Percentiles rank a stretch among this genome's conserved stretches.
phyloP scores from a whole-genome alignment of 495 filamentous ascomycete genomes.

The Podospora anserina region DNA sequence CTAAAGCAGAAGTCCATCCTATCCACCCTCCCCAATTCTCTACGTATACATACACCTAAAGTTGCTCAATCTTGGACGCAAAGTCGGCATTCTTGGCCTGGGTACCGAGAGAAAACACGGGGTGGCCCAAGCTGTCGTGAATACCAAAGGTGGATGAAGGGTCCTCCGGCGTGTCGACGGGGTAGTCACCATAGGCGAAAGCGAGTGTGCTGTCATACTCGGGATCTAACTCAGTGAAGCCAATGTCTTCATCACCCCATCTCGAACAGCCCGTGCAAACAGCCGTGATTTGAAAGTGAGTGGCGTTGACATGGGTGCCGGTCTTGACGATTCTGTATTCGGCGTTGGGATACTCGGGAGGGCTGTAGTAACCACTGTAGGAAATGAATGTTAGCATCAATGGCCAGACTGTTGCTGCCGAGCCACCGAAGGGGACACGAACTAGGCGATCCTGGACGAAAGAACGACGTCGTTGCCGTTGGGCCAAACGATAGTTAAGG shows the following conservation, averaged over 20 bases:
- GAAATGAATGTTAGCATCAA: conserved; percentile 15
- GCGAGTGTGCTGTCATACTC: conserved; percentile 38
- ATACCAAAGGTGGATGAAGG: conserved; percentile 40
- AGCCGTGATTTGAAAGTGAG: conserved; percentile 46
- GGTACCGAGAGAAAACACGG: conserved; percentile 37
- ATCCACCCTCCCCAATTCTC: conserved; percentile 27
- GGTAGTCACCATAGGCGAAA: conserved; percentile 37
- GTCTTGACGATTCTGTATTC: conserved; percentile 42
- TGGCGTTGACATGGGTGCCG: conserved; percentile 44
- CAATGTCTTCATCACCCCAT: conserved; percentile 44
- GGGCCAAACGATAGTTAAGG: conserved; percentile 43
- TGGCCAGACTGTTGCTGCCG: not conserved
- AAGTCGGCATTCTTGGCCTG: conserved; percentile 31
- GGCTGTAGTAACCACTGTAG: conserved; percentile 45
- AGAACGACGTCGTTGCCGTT: conserved; percentile 39
- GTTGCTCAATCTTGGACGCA: conserved; percentile 21
- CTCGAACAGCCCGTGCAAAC: conserved; percentile 43
- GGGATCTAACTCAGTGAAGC: conserved; percentile 38
- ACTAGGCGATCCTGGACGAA: conserved; percentile 45
- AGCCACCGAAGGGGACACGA: conserved; percentile 17
- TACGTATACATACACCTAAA: not conserved
- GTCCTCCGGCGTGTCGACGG: conserved; percentile 37
- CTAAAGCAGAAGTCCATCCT: not conserved
- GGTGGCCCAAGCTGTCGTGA: conserved; percentile 46
- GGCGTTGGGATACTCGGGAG: conserved; percentile 33